Percentiles rank a stretch among this genome's conserved stretches.
Evolutionary conservation across 2,329 filamentous ascomycete species (phyloP).

Genomic region (Herpotrichia juniperi): DNA sequence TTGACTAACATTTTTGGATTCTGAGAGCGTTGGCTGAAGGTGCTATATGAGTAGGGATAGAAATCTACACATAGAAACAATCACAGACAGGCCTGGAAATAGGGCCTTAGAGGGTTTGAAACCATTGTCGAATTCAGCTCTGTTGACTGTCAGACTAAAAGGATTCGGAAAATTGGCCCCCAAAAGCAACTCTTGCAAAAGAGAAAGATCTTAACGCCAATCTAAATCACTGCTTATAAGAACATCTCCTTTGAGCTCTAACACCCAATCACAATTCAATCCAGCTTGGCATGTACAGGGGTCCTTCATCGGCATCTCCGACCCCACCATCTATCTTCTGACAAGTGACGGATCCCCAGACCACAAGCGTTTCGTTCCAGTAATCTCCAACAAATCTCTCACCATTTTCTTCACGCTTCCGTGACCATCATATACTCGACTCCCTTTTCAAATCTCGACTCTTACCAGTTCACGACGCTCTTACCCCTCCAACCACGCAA

Average conservation of each 20-base stretch:
- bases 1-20: conserved; percentile 9
- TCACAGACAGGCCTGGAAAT: conserved; percentile 2
- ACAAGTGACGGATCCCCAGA: conserved; percentile 1
- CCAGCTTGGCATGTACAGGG: background rate
- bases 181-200: background rate
- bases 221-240: too few relatives aligned
- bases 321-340: background rate
- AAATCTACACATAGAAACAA: conserved; percentile 14
- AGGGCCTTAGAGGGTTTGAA: background rate
- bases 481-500: background rate
- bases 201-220: too few relatives aligned
- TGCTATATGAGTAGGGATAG: conserved; percentile 17
- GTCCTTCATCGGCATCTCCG: background rate
- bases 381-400: background rate
- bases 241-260: too few relatives aligned
- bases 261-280: background rate
- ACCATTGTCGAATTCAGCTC: background rate
- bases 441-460: background rate
- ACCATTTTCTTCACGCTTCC: background rate
- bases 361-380: background rate
- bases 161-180: background rate
- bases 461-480: background rate
- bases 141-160: too few relatives aligned
- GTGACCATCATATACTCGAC: too few relatives aligned
- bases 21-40: conserved; percentile 14